phyloP scores from a whole-genome alignment of 202 grass and related monocot species.

The Zoysia matrella region DNA sequence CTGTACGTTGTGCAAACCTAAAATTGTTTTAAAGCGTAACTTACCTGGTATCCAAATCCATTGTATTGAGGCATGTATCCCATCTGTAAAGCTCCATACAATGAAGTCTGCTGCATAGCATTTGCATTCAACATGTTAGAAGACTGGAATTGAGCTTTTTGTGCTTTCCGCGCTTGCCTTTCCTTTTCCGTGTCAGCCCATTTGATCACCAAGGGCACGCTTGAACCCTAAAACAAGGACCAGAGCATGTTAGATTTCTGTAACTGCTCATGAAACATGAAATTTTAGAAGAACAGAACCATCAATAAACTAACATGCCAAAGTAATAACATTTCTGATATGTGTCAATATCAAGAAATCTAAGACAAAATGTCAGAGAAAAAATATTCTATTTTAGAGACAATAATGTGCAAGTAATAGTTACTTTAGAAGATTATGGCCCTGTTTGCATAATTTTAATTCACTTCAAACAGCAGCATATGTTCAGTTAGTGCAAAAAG shows the following conservation, averaged over 20 bases:
- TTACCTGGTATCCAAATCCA: slow-evolving; percentile 94
- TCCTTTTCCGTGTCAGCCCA: slow-evolving; percentile 93
- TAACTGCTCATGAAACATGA: slow-evolving; percentile 2
- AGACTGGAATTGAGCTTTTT: slow-evolving; percentile 78
- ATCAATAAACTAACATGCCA: slow-evolving; percentile 2
- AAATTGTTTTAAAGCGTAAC: slow-evolving; percentile 28
- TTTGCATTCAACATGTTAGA: slow-evolving; percentile 71
- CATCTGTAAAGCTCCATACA: slow-evolving; percentile 65
- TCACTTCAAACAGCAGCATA: not conserved
- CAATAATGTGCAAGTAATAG: not conserved
- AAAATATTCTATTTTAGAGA: not conserved
- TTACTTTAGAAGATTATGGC: not conserved
- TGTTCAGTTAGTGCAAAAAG: slow-evolving; percentile 6
- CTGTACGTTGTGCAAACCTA: slow-evolving; percentile 9
- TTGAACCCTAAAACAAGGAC: slow-evolving; percentile 76
- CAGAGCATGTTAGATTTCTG: slow-evolving; percentile 26
- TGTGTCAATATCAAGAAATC: not conserved
- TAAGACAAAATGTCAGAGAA: not conserved
- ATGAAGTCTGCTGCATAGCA: slow-evolving; percentile 80
- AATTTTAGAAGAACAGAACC: slow-evolving; percentile 2
- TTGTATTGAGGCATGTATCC: slow-evolving; percentile 65
- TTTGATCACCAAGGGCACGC: slow-evolving; percentile 96
- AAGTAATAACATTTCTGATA: not conserved
- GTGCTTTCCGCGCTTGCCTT: slow-evolving; percentile 56
- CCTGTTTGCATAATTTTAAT: slow-evolving; percentile 15